Evolutionary conservation across 1,284 basidiomycete species (phyloP), one percentile per base, ranked within the genome.

Genomic region (Microbotryum saponariae): DNA sequence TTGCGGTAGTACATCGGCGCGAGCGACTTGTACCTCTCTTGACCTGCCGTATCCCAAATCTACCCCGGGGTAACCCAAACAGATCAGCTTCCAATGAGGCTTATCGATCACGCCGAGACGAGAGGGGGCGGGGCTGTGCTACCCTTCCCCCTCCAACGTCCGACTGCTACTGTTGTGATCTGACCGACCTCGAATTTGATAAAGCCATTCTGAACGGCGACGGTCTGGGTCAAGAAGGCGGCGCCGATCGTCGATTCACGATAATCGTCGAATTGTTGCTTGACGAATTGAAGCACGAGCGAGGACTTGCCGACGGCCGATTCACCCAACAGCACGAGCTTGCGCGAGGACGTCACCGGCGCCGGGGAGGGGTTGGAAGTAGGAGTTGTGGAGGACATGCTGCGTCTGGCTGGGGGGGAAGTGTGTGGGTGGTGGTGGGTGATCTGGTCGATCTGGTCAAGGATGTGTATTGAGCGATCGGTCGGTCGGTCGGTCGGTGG

Each of bases 231-330:
- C n/a, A 73, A 62, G 60, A 72, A 73, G 21, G 70, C 72, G 29
- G 72, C 72, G 31, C 72, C 96, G 73, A 98, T 99, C 25, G 94
- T 99, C 16, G 96, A 94, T 74, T 96, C 92, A 77, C 94, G 92
- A 82, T 93, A 92, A 64, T 89, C 84, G 77, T 92, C 90, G 76
- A 93, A 96, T 76, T 94, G 91, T 77, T 93, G 89, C 74, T 88
- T 74, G 75, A 97, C 93, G 74, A 99, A 99, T 77, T 96, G 88
- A 64, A 97, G 84, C 45, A 98, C 96, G 59, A 99, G 86, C 25
- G 93, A 97, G 14, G 92, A 97, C 80, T 99, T 99, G 65, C 96
- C 96, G 59, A 99, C 96, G 60, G 96, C 94, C 63, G 92, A 91
- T 80, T 98, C 96, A 71, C 94, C 91, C 33, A 63, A 62, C 16